A percentile compares a stretch with the other conserved stretches of the same genome.
Evolutionary conservation across 306 rosid species (phyloP).

Genomic region (Sicyos baderoa): DNA sequence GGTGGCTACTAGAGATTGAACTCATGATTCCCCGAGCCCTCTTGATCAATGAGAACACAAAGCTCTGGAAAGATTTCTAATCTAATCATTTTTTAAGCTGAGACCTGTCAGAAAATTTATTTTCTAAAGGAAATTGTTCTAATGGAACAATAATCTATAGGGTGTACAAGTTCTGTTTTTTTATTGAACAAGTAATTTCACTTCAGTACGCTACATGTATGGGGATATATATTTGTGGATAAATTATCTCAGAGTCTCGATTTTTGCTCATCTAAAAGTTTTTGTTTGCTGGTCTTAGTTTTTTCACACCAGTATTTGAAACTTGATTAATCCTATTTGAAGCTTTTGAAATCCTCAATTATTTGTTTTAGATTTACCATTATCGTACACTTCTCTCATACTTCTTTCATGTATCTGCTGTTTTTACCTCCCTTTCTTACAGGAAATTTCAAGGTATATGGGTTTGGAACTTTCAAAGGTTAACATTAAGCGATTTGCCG

Average conservation of each 20-base stretch:
- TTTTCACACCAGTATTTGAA: not conserved
- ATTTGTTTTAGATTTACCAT: not conserved
- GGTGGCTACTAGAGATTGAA: no score
- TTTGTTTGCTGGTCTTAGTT: not conserved
- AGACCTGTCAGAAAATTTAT: not conserved
- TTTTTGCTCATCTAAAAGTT: not conserved
- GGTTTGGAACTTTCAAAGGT: constrained; percentile 81
- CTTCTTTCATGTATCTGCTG: not conserved
- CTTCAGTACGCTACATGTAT: not conserved
- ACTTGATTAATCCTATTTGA: not conserved
- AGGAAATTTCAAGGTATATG: constrained; percentile 94
- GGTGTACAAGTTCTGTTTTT: not conserved
- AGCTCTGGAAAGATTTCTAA: no score
- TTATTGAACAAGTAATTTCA: not conserved
- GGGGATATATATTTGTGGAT: not conserved
- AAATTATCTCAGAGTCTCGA: constrained; percentile 1
- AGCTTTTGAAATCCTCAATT: not conserved
- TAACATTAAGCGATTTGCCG: constrained; percentile 80
- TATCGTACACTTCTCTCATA: not conserved
- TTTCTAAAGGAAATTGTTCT: not conserved
- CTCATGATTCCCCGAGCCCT: no score
- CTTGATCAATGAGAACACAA: no score
- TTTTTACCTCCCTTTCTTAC: constrained; percentile 14
- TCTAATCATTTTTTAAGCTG: not conserved
- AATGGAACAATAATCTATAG: not conserved